phyloP scores from a whole-genome alignment of 2,329 filamentous ascomycete species.

The Anthostomella pinea region DNA sequence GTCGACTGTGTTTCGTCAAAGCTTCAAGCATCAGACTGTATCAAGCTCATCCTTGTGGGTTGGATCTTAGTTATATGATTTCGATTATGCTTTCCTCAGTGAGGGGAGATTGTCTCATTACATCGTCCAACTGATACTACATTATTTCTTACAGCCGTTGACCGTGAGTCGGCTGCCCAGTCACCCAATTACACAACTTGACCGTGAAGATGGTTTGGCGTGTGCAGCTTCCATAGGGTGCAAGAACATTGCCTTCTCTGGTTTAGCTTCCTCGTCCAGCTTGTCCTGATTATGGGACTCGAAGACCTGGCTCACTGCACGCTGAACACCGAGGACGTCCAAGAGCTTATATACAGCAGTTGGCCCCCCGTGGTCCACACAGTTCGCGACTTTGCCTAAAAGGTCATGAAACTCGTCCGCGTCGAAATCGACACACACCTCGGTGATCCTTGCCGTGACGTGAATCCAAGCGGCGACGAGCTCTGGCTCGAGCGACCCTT shows the following conservation, averaged over 20 bases:
- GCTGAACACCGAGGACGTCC: constrained; percentile 2
- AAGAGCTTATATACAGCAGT: constrained; percentile 6
- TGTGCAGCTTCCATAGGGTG: neutral
- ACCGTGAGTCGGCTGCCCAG: too few relatives aligned
- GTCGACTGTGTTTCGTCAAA: too few relatives aligned
- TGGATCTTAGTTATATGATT: too few relatives aligned
- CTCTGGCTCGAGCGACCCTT: constrained; percentile 13
- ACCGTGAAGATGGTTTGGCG: too few relatives aligned
- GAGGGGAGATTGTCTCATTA: too few relatives aligned
- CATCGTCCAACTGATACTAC: too few relatives aligned
- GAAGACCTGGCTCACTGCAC: constrained; percentile 4
- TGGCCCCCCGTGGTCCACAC: neutral
- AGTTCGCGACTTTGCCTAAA: constrained; percentile 3
- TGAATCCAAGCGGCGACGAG: constrained; percentile 13
- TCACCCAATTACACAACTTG: too few relatives aligned
- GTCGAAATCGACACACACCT: too few relatives aligned
- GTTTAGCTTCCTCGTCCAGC: constrained; percentile 13
- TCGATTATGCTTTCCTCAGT: too few relatives aligned
- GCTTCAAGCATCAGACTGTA: too few relatives aligned
- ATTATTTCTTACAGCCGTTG: too few relatives aligned
- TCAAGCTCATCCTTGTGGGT: too few relatives aligned
- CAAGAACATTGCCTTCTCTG: constrained; percentile 7
- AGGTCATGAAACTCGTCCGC: constrained; percentile 5
- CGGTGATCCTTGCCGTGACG: constrained; percentile 11
- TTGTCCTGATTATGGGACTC: constrained; percentile 5